Percentiles rank a stretch among this genome's conserved stretches.
phyloP scores from a whole-genome alignment of 345 rosid species.

The Melastoma malabathricum region DNA sequence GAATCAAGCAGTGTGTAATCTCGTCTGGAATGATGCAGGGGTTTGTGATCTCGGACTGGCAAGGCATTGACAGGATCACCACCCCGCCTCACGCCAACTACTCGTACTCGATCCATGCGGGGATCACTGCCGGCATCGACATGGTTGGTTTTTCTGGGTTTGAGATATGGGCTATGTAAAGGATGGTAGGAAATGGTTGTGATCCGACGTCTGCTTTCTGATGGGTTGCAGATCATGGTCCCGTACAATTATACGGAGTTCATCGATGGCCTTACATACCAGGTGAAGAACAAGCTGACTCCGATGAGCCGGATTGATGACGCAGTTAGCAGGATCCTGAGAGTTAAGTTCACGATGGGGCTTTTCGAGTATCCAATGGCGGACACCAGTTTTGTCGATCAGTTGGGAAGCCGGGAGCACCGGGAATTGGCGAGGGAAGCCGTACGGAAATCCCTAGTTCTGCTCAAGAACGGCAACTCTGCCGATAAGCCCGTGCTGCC shows the following conservation, averaged over 20 bases:
- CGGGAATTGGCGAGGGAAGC: constrained; percentile 64
- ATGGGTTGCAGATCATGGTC: constrained; percentile 25
- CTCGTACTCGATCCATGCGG: constrained; percentile 34
- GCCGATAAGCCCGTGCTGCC: constrained; percentile 33
- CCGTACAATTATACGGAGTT: constrained; percentile 38
- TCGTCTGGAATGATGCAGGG: constrained; percentile 20
- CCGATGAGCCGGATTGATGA: constrained; percentile 58
- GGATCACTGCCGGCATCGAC: constrained; percentile 48
- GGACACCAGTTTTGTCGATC: constrained; percentile 21
- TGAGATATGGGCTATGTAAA: background rate
- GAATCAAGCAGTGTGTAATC: too few species aligned
- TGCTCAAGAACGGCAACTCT: constrained; percentile 37
- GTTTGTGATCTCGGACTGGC: constrained; percentile 55
- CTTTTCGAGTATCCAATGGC: constrained; percentile 44
- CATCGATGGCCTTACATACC: constrained; percentile 31
- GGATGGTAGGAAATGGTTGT: too few species aligned
- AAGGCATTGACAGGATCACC: constrained; percentile 59
- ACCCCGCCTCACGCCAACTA: constrained; percentile 52
- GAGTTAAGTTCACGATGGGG: constrained; percentile 60
- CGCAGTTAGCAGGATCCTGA: constrained; percentile 50
- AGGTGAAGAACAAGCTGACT: constrained; percentile 29
- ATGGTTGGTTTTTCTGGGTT: constrained; percentile 23
- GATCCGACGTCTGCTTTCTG: background rate
- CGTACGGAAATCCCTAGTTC: constrained; percentile 52
- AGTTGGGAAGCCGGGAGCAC: constrained; percentile 42